Evolutionary conservation across 352 stramenopile genomes (phyloP), one percentile per base, ranked within the genome.

Genomic region (Globisporangium cystogenes): DNA sequence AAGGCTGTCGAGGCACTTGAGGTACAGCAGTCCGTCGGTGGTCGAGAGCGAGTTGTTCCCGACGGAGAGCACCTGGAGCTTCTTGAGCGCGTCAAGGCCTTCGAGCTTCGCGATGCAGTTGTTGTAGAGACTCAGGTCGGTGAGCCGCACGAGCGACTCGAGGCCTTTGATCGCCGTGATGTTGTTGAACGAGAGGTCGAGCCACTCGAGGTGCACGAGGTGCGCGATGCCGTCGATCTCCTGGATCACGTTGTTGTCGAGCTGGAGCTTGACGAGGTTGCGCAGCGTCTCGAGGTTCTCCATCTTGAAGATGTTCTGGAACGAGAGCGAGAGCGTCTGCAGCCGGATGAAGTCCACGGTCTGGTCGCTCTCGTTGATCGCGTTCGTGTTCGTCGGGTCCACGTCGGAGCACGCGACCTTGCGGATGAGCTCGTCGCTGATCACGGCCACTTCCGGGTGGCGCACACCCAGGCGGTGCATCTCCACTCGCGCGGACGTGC

Each of bases 151-250:
- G 18, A 98, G 76, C 24, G 78, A 87, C n/a, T 97, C 87, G 16
- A 98, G 70, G 1, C 93, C 93, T 36, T 91, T 80, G 61, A 98
- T 97, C 26, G 56, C 62, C 3, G 74, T 80, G 64, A 98, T 98
- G 66, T 95, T 96, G 70, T 98, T 98, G 70, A 98, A 98, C 27
- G 80, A 96, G 10, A 98, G 60, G 65, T 98, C 93, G 42, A 98
- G 82, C 93, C 93, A 98, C 51, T 88, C 77, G 36, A 98, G 71
- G 35, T 93, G 82, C 33, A 86, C 77, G 24, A 97, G 67, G 59
- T 96, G 86, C 1, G 48, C 62, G 33, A 97, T 88, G 27, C 89
- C 87, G 23, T 89, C 70, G 55, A 98, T 97, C 53, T 90, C 80
- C 52, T 95, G 73, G 51, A 98, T 93, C 45, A 96, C 82, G 48